phyloP scores from a whole-genome alignment of 768 basidiomycete species.

The Rhodotorula graminis region DNA sequence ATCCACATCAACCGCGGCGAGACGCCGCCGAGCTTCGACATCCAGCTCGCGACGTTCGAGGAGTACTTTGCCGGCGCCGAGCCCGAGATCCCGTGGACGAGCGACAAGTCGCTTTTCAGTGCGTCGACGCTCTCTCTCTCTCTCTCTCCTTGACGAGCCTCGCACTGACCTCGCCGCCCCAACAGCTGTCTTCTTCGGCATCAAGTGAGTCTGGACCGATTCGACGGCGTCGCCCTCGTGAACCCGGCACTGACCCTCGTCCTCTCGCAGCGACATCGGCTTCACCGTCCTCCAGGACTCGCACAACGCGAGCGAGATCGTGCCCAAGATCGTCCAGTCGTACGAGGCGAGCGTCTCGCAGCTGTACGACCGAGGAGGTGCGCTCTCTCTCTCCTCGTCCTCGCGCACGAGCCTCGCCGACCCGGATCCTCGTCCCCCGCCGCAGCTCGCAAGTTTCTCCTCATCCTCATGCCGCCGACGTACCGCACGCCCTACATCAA shows the following conservation, averaged over 20 bases:
- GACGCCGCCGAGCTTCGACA: background rate
- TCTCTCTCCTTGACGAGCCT: background rate
- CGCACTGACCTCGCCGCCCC: background rate
- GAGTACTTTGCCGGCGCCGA: background rate
- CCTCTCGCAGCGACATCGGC: background rate
- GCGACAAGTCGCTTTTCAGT: slow-evolving; percentile 11
- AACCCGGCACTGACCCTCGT: no score
- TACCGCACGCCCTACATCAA: slow-evolving; percentile 6
- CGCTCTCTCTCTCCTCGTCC: background rate
- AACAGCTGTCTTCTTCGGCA: slow-evolving; percentile 20
- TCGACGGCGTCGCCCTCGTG: background rate
- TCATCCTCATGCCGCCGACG: slow-evolving; percentile 22
- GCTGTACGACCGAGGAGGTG: background rate
- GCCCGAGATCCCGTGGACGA: background rate
- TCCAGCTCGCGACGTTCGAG: slow-evolving; percentile 4
- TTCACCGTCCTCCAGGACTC: background rate
- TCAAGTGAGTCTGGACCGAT: slow-evolving; percentile 6
- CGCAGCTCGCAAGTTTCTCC: slow-evolving; percentile 23
- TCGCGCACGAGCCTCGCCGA: background rate
- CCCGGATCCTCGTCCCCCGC: background rate
- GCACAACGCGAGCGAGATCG: background rate
- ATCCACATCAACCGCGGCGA: background rate
- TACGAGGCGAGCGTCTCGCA: background rate
- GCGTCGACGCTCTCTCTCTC: background rate
- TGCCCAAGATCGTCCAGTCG: background rate